phyloP scores from a whole-genome alignment of 2,329 filamentous ascomycete species.

The Ceratocystis diversiconidia region DNA sequence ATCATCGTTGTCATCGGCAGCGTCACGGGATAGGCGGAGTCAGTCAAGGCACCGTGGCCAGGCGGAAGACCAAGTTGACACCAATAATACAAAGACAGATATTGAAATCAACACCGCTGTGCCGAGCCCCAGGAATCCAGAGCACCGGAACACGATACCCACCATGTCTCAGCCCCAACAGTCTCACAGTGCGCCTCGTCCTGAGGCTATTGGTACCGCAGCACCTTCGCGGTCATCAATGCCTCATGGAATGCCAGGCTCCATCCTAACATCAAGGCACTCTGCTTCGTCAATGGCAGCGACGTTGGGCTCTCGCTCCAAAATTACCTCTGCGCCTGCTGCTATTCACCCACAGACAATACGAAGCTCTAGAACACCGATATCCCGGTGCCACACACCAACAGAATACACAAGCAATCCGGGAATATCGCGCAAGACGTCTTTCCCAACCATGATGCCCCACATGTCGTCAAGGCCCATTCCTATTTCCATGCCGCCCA shows the following conservation, averaged over 20 bases:
- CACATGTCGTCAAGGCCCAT: not conserved
- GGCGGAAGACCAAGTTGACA: not conserved
- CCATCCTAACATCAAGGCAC: not conserved
- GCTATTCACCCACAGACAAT: not conserved
- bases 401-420: not conserved
- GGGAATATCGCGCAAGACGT: not conserved
- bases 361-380: not conserved
- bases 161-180: not conserved
- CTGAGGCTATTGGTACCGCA: not conserved
- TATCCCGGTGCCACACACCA: not conserved
- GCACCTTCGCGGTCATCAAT: not conserved
- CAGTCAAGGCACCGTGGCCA: not conserved
- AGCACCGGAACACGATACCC: not conserved
- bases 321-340: not conserved
- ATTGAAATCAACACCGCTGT: not conserved
- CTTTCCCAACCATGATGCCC: not conserved
- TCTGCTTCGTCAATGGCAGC: not conserved
- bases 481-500: conserved; percentile 1
- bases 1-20: not conserved
- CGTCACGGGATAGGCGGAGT: not conserved
- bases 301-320: not conserved
- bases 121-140: not conserved
- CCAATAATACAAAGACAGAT: not conserved
- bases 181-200: not conserved
- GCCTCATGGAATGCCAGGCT: not conserved